Evolutionary conservation across 1,284 basidiomycete species (phyloP), one percentile per base, ranked within the genome.

Genomic region (Xanthoconium separans): DNA sequence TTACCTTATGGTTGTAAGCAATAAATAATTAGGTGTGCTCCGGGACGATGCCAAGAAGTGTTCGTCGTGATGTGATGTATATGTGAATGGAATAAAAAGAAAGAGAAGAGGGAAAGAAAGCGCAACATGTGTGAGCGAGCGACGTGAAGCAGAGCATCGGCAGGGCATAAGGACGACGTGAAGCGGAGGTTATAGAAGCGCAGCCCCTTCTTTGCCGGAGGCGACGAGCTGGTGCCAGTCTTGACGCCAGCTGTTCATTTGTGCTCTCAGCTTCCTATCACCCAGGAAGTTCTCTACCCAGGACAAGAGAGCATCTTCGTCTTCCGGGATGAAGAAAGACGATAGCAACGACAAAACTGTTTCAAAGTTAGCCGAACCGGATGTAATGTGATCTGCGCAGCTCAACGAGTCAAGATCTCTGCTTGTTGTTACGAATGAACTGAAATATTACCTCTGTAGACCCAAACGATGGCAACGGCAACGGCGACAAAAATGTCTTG

Each of bases 301-400:
- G 1, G 75, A 70, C 61, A 97, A 72, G 39, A 95, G 76, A 2
- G 76, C 75, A 63, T 97, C 84, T 59, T 97, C 94, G 66, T 93
- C 85, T 69, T 95, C 89, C 2, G 91, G 89, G 6, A 96, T 84
- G 65, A 95, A 98, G 74, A 93, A 95, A 9, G 91, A 94, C 2
- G 92, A 95, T 4, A 98, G 74, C 24, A 95, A 75, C 12, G 91
- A 93, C 10, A 97, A 75, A 36, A 96, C 85, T 4, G 89, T 93
- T 73, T 98, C 95, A 69, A 98, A 97, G 60, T 83, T 91, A n/a
- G 93, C 93, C 16, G 82, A 70, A 30, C 74, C 73, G 10, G 89
- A 82, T 6, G 87, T 85, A 60, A 94, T 87, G 55, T 90, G 83
- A 69, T 91, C 91, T 92, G 61, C 87, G 60, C 24, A 13, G 41